These are phyloP conservation scores for Sarocladiaceae sp. DNA, from an alignment of 2,329 filamentous ascomycete species.

Conservation along the genomic window DNA sequence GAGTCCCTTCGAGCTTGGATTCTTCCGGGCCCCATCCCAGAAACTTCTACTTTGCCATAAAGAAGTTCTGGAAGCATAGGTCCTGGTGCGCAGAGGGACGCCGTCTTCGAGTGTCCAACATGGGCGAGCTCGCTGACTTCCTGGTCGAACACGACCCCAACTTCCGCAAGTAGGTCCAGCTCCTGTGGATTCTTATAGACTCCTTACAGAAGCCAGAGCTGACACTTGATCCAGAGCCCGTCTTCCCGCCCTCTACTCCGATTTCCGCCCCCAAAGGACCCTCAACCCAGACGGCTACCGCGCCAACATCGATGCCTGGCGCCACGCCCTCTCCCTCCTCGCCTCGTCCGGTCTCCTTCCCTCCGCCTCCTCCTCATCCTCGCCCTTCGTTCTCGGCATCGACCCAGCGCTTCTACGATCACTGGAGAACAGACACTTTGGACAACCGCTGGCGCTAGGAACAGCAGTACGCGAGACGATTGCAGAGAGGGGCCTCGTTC, in stretches of 20 bases:
- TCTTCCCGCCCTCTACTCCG: slow-evolving; percentile 80
- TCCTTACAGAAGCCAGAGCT: background rate
- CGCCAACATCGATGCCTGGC: slow-evolving; percentile 77
- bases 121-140: slow-evolving; percentile 64
- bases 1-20: background rate
- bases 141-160: slow-evolving; percentile 54
- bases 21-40: background rate
- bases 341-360: slow-evolving; percentile 53
- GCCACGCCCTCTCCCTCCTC: slow-evolving; percentile 64
- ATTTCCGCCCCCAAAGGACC: slow-evolving; percentile 67
- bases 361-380: slow-evolving; percentile 29
- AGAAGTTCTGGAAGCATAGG: no score
- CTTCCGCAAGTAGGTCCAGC: slow-evolving; percentile 51
- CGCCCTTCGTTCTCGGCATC: slow-evolving; percentile 46
- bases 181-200: background rate
- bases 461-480: slow-evolving; percentile 73
- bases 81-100: no score
- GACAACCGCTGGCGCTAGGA: slow-evolving; percentile 72
- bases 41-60: no score
- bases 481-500: slow-evolving; percentile 60
- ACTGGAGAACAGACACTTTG: slow-evolving; percentile 71
- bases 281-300: slow-evolving; percentile 81
- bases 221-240: slow-evolving; percentile 50
- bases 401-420: slow-evolving; percentile 61
- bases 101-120: slow-evolving; percentile 31